Evolutionary conservation across 2,329 filamentous ascomycete genomes (phyloP).

Genomic region (Botrytis aclada): DNA sequence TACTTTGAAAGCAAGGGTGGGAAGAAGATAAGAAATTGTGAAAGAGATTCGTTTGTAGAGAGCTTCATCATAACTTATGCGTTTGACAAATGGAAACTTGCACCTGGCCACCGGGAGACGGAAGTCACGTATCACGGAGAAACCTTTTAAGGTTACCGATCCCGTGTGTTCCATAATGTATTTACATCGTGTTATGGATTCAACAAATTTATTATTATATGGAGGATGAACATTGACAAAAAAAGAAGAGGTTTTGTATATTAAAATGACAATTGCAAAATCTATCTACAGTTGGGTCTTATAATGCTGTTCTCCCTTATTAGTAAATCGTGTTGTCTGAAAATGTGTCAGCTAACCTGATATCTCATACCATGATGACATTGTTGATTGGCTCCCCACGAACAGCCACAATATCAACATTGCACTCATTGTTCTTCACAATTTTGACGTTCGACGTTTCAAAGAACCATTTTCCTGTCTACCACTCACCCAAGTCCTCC

Average conservation of each 20-base stretch:
- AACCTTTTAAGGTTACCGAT: neutral
- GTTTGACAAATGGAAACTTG: neutral
- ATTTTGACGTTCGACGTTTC: neutral
- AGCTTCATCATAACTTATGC: no score
- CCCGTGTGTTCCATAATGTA: neutral
- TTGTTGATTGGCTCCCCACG: neutral
- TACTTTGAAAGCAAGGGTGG: neutral
- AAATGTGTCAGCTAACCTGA: neutral
- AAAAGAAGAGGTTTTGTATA: neutral
- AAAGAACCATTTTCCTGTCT: neutral
- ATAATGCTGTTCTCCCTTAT: neutral
- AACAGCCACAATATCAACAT: neutral
- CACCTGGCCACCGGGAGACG: neutral
- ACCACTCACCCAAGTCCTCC: neutral
- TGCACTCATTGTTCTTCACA: constrained; percentile 6
- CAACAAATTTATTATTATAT: neutral
- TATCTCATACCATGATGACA: neutral
- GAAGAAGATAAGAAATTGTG: constrained; percentile 3
- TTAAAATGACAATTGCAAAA: neutral
- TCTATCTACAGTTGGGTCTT: neutral
- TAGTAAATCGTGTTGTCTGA: neutral
- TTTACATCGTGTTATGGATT: neutral
- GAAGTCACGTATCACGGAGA: neutral
- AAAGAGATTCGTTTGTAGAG: neutral
- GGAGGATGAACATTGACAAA: neutral